Base-by-base conservation (phyloP, 192 early-diverging fungal species). In the Gonapodya sp. region DNA sequence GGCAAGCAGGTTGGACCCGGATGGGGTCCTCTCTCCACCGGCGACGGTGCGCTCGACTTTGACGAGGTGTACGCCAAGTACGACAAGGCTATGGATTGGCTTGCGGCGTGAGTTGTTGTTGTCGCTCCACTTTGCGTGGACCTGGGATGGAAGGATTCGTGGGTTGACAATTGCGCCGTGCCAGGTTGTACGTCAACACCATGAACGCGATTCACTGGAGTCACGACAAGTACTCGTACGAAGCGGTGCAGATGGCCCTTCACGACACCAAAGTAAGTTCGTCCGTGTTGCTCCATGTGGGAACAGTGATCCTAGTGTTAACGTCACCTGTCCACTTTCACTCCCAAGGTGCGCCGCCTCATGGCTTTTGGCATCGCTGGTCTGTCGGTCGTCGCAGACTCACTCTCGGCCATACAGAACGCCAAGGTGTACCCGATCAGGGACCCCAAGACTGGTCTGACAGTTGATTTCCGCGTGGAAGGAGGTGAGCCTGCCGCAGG, bases 21-120 rank as follows among this genome's bases (percentile, higher is more conserved):
- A 18, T 82, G 35, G 36, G 81, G 81, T 35, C 34, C 35, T 34
- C 35, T 82, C 33, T 34, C 81, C 46, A 16, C 46, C 8, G 46
- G 46, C 34, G 81, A 82, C 32, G 81, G 82, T 18, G 82, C 81
- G 33, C 75, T 82, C 78, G 18, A 32, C 1, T 82, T 82, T 2
- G 81, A 82, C 0, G 75, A 80, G 81, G 36, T 82, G 32, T 82
- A 33, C 64, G 33, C 75, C 0, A 82, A 24, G 34, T 82, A 78
- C 35, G 81, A 82, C 14, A 82, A 82, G 79, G 81, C 81, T 79
- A 82, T 82, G 81, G 81, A 82, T n/a, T 82, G 81, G 81, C 78
- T 82, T 31, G 81, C 81, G 31, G 81, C 36, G 30, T 64, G 24
- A 64, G 46, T 64, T 64, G 46, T 24, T 8, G 46, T 64, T 64